A percentile compares a stretch with the other conserved stretches of the same genome.
These are phyloP conservation scores for Fusarium kyushuense DNA, from an alignment of 2,329 filamentous ascomycete genomes.

Conservation along the genomic window DNA sequence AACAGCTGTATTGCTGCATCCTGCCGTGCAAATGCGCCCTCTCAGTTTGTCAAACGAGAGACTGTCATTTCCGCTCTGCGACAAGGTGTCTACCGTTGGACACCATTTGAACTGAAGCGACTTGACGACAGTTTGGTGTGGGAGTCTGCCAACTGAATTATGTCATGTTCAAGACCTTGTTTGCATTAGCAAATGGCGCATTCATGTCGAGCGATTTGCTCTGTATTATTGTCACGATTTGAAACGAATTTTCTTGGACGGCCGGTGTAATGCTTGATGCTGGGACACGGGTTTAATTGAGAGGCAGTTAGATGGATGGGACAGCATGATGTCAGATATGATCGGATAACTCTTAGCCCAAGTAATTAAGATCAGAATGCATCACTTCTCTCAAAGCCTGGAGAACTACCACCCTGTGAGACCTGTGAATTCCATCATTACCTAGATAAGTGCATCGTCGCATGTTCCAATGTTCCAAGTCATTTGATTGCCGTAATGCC, in stretches of 20 bases:
- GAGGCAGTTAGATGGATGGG: slow-evolving; percentile 45
- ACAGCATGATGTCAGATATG: slow-evolving; percentile 46
- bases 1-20: slow-evolving; percentile 55
- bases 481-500: background rate
- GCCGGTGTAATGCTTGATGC: slow-evolving; percentile 50
- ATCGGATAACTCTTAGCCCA: slow-evolving; percentile 38
- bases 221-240: slow-evolving; percentile 51
- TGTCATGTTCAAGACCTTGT: slow-evolving; percentile 14
- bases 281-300: slow-evolving; percentile 50
- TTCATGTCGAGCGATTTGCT: slow-evolving; percentile 48
- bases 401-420: background rate
- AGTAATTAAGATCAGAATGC: slow-evolving; percentile 30
- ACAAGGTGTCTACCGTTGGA: slow-evolving; percentile 54
- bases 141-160: slow-evolving; percentile 49
- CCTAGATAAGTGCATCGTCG: background rate
- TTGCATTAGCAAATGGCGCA: slow-evolving; percentile 39
- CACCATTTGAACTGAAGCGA: slow-evolving; percentile 49
- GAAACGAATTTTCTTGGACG: slow-evolving; percentile 53
- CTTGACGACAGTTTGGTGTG: slow-evolving; percentile 50
- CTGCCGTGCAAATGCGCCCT: slow-evolving; percentile 50
- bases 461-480: background rate
- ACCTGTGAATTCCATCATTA: background rate
- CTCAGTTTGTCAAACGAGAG: slow-evolving; percentile 51
- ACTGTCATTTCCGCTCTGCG: slow-evolving; percentile 49
- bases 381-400: slow-evolving; percentile 6